Base-by-base conservation (phyloP, 1,139 yeast species). In the Saccharomyces hybrid region DNA sequence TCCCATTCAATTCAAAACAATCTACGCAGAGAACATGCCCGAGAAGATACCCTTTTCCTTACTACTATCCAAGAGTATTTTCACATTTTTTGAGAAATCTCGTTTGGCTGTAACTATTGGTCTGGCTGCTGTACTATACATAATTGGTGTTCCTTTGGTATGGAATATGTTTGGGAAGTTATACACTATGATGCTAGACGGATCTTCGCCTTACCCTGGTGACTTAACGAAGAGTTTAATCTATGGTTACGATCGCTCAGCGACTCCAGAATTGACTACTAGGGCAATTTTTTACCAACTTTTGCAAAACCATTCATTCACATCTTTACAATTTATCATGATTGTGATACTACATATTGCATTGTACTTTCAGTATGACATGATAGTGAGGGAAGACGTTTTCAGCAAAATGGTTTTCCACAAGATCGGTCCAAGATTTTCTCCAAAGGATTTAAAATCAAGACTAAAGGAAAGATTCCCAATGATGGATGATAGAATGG, bases 1-100 rank as follows among this genome's bases (percentile, higher is more conserved):
- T 28, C 82, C 84, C 14, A 91, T 87, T 70, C 78, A 76, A 56
- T 88, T 93, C 70, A 78, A 79, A 47, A 86, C 91, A 26, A 79
- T 86, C 2, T 88, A 85, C 66, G 83, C 82, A 54, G 84, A 82
- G 3, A 73, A 81, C 52, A 85, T 88, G 79, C 97, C 97, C 0
- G 75, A 73, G 3, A 71, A 71, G 31, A 78, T 87, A 16, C 96
- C 96, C 0, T 14, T 81, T 3, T 58, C 62, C 1, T 66, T 82
- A 46, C 66, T 85, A 3, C 54, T 79, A 59, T 64, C 63, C 28
- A 78, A 78, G 50, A 63, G 82, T 23, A 41, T 69, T 23, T 28
- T 62, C 5, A 28, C 26, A 7, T 47, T 47, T 7, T 54, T 69
- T 8, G 62, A 62, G 14, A 68, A 71, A 46, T 31, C 71, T 5